Conservation (phyloP, 1,284 basidiomycete genomes). For the Hortiboletus rubellus region DNA sequence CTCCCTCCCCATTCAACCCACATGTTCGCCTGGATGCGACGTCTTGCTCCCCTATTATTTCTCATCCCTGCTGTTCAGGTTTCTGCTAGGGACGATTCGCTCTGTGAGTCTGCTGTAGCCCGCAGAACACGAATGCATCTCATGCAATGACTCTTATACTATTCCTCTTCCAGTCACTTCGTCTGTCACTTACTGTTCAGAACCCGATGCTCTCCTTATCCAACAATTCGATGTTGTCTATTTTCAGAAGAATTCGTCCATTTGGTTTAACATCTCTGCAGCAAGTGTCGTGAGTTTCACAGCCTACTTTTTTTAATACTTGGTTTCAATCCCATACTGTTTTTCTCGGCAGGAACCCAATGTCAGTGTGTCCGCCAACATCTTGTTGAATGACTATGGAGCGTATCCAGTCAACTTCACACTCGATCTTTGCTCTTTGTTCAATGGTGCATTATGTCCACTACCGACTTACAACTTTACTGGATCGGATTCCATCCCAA, state of each 20-base stretch:
- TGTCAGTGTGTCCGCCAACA: constrained; percentile 75
- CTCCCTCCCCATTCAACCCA: constrained; percentile 19
- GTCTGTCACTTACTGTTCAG: constrained; percentile 85
- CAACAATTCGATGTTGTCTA: constrained; percentile 81
- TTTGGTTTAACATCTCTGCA: constrained; percentile 74
- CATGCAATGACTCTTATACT: background rate
- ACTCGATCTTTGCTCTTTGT: constrained; percentile 73
- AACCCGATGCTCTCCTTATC: constrained; percentile 77
- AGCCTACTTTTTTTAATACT: background rate
- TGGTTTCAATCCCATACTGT: constrained; percentile 33
- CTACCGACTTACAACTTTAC: constrained; percentile 85
- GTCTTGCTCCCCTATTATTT: constrained; percentile 42
- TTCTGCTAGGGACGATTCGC: constrained; percentile 49
- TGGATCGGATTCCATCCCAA: constrained; percentile 72
- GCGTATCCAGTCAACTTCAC: constrained; percentile 75
- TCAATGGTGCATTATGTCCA: constrained; percentile 82
- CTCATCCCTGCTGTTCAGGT: constrained; percentile 44
- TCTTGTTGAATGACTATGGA: constrained; percentile 83
- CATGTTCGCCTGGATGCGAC: constrained; percentile 77
- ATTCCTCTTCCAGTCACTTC: constrained; percentile 61
- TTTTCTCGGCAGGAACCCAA: constrained; percentile 55
- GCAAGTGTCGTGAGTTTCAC: constrained; percentile 62
- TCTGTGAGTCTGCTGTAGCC: constrained; percentile 51
- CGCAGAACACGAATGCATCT: background rate
- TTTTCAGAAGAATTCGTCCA: constrained; percentile 66